Conservation (phyloP, 139 green algal species). For the Chlorella sp. region DNA sequence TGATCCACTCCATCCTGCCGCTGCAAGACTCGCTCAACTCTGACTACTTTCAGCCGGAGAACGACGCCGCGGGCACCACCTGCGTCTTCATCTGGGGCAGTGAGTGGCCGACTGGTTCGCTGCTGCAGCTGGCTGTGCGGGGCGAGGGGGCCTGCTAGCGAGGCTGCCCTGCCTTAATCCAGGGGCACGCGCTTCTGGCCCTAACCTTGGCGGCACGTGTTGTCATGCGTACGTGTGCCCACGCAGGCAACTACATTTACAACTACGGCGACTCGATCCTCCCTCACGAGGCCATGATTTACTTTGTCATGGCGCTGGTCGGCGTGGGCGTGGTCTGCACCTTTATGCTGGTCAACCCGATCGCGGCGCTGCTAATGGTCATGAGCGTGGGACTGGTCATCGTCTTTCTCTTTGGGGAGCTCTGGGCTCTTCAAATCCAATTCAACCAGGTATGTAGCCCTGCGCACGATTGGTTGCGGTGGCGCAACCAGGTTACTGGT, state of each 20-base stretch:
- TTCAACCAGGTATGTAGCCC: conserved; percentile 29
- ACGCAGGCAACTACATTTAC: conserved; percentile 2
- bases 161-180: too few relatives aligned
- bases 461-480: too few relatives aligned
- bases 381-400: conserved; percentile 13
- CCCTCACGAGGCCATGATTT: neutral
- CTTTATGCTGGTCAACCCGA: conserved; percentile 18
- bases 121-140: neutral
- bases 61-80: neutral
- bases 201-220: too few relatives aligned
- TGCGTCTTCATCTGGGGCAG: neutral
- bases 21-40: neutral
- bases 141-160: too few relatives aligned
- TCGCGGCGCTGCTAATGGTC: conserved; percentile 6
- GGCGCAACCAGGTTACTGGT: too few relatives aligned
- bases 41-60: neutral
- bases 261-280: conserved; percentile 11
- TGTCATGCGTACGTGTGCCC: neutral
- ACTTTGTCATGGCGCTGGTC: conserved; percentile 12
- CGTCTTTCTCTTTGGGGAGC: conserved; percentile 22
- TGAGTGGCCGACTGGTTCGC: neutral
- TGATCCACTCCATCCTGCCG: neutral
- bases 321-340: neutral
- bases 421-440: conserved; percentile 10
- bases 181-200: too few relatives aligned